A percentile compares a stretch with the other conserved stretches of the same genome.
These are phyloP conservation scores for Lasiodiplodia hormozganensis DNA, from an alignment of 2,329 filamentous ascomycete genomes.

Conservation along the genomic window DNA sequence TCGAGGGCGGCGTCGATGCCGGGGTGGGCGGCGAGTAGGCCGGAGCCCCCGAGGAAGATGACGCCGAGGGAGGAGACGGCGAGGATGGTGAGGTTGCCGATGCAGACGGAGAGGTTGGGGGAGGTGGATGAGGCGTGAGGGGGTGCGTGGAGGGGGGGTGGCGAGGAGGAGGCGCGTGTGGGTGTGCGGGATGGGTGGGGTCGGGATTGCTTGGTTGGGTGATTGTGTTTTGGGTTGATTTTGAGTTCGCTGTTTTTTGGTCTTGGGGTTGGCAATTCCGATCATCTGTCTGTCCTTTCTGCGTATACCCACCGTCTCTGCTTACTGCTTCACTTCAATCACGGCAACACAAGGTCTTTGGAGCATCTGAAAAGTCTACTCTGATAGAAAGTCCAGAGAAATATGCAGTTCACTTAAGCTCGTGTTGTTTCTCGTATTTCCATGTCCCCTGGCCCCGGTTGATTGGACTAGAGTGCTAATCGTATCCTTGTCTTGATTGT, in stretches of 20 bases:
- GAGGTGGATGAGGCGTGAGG: background rate
- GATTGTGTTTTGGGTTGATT: background rate
- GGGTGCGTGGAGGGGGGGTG: background rate
- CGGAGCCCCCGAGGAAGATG: background rate
- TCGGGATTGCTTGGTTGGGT: background rate
- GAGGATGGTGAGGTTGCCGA: background rate
- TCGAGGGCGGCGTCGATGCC: background rate
- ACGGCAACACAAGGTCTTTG: background rate
- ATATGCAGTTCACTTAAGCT: background rate
- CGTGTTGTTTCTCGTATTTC: too few relatives aligned
- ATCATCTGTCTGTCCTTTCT: slow-evolving; percentile 14
- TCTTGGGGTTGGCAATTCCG: background rate
- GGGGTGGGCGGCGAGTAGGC: background rate
- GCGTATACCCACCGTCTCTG: slow-evolving; percentile 14
- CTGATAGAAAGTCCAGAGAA: background rate
- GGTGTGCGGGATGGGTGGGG: background rate
- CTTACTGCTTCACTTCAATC: background rate
- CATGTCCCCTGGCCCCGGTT: background rate
- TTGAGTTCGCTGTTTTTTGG: too few relatives aligned
- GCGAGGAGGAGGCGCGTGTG: too few relatives aligned
- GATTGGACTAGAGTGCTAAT: background rate
- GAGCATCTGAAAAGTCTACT: background rate
- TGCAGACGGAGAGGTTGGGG: background rate
- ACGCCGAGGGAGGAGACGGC: slow-evolving; percentile 11
- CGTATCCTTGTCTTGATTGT: background rate